Conservation (phyloP, 2,329 filamentous ascomycete species). For the Nakataea oryzae region DNA sequence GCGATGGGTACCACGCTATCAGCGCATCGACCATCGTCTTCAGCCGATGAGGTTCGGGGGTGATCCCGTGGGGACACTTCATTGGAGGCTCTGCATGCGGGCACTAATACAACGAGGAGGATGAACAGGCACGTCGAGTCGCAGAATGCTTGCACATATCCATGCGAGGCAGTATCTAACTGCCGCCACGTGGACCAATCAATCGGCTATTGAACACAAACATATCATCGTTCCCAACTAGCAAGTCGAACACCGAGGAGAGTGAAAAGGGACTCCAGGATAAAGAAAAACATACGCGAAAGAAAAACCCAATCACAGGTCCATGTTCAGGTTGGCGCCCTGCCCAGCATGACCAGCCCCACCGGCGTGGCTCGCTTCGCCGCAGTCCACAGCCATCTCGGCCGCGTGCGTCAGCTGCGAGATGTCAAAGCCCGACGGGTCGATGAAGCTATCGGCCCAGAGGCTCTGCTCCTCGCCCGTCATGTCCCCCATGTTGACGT, state of each 20-base stretch:
- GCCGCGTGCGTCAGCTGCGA: conserved; percentile 16
- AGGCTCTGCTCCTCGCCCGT: conserved; percentile 19
- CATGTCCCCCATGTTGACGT: conserved; percentile 17
- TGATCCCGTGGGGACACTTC: no score
- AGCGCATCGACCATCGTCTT: no score
- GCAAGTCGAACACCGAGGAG: not conserved
- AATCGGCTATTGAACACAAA: no score
- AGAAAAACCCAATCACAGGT: not conserved
- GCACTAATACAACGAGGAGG: no score
- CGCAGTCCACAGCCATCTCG: conserved; percentile 8
- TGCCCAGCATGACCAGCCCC: not conserved
- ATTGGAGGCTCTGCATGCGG: no score
- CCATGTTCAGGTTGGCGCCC: not conserved
- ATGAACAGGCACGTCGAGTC: no score
- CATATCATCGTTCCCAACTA: no score
- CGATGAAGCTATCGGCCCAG: conserved; percentile 27
- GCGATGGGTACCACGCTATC: not conserved
- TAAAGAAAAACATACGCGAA: not conserved
- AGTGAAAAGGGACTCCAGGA: not conserved
- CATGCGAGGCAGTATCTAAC: no score
- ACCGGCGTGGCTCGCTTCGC: not conserved
- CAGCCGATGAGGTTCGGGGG: no score
- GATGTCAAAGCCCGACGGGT: conserved; percentile 19
- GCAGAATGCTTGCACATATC: no score
- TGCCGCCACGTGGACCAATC: no score